phyloP scores from a whole-genome alignment of 108 stramenopile species.

The Stephanodiscus triporus region DNA sequence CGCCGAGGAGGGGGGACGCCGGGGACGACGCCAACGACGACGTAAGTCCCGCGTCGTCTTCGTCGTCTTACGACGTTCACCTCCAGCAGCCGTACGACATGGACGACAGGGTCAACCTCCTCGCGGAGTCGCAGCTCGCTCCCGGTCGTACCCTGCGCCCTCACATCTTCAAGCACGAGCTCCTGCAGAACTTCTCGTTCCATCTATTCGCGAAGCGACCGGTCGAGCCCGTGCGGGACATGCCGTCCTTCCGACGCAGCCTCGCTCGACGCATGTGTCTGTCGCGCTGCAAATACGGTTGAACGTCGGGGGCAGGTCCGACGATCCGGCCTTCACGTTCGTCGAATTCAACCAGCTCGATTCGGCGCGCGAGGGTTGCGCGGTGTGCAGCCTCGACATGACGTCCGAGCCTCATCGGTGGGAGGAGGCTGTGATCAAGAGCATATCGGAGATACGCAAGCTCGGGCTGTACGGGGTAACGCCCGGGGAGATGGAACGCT shows the following conservation, averaged over 20 bases:
- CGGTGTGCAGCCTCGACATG: conserved; percentile 96
- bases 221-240: conserved; percentile 86
- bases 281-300: conserved; percentile 95
- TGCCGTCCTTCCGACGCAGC: conserved; percentile 84
- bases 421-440: conserved; percentile 90
- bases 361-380: conserved; percentile 96
- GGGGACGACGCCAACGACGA: conserved; percentile 45
- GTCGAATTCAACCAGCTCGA: conserved; percentile 98
- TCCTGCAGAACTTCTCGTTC: conserved; percentile 92
- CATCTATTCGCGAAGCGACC: conserved; percentile 97
- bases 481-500: conserved; percentile 91
- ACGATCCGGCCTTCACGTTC: conserved; percentile 96
- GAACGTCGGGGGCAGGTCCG: conserved; percentile 89
- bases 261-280: conserved; percentile 91
- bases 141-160: conserved; percentile 79
- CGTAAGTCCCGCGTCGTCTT: neutral
- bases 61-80: conserved; percentile 74
- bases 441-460: conserved; percentile 92
- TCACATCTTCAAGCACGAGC: conserved; percentile 91
- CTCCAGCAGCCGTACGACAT: conserved; percentile 71
- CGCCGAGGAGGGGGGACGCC: conserved; percentile 39
- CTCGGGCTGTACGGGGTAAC: conserved; percentile 92
- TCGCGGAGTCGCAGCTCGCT: conserved; percentile 64
- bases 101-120: conserved; percentile 82
- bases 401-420: conserved; percentile 92